A percentile compares a stretch with the other conserved stretches of the same genome.
These are phyloP conservation scores for Xylaria sp. DNA, from an alignment of 2,329 filamentous ascomycete genomes.

Conservation along the genomic window DNA sequence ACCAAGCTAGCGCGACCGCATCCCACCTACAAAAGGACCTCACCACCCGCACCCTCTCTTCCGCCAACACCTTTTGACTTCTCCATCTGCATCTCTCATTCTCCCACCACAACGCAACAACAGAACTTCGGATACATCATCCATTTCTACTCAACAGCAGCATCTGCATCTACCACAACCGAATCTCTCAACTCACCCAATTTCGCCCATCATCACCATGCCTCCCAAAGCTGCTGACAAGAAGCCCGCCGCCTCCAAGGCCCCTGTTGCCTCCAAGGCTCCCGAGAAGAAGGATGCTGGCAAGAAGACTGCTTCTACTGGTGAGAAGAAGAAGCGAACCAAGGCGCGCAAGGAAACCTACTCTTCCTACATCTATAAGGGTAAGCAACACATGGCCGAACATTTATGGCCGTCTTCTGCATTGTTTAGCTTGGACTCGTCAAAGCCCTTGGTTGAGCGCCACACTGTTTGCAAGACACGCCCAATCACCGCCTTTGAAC, in stretches of 20 bases:
- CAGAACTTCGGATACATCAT: conserved; percentile 43
- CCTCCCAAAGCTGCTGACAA: conserved; percentile 98
- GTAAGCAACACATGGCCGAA: conserved; percentile 61
- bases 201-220: conserved; percentile 73
- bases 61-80: conserved; percentile 58
- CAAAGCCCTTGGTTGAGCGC: conserved; percentile 5
- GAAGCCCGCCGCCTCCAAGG: conserved; percentile 99
- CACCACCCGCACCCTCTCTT: conserved; percentile 61
- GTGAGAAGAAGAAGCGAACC: conserved; percentile 99
- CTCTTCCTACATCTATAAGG: conserved; percentile 99
- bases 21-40: conserved; percentile 69
- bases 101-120: conserved; percentile 42
- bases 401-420: not conserved
- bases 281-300: conserved; percentile 99
- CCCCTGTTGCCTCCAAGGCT: conserved; percentile 76
- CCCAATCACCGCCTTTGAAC: not conserved
- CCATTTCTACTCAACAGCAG: conserved; percentile 40
- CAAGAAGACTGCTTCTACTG: conserved; percentile 97
- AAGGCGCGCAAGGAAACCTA: conserved; percentile 99
- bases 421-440: not conserved
- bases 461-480: not conserved
- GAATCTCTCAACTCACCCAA: conserved; percentile 33
- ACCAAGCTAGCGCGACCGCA: conserved; percentile 60
- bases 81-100: conserved; percentile 50
- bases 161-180: conserved; percentile 35